These are phyloP conservation scores for Arctium lappa DNA, from an alignment of 129 eudicot species.

Conservation along the genomic window DNA sequence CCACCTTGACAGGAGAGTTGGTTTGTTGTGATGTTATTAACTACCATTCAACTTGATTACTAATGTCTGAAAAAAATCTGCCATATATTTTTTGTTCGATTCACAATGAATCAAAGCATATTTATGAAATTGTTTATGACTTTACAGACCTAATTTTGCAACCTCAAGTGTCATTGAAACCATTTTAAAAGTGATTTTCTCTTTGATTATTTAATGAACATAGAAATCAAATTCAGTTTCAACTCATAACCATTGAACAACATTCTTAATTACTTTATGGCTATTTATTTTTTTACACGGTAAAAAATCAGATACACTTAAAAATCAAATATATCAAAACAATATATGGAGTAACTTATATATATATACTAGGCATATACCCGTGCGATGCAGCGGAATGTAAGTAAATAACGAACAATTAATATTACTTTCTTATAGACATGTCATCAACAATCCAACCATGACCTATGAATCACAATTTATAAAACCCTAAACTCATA, in stretches of 20 bases:
- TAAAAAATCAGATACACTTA: too few species aligned
- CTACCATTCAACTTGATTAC: neutral
- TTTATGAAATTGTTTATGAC: neutral
- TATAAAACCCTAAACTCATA: too few species aligned
- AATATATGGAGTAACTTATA: too few species aligned
- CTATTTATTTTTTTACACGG: neutral
- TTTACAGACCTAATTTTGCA: neutral
- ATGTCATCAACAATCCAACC: too few species aligned
- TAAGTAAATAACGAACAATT: too few species aligned
- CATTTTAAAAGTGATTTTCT: neutral
- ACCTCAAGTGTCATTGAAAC: conserved; percentile 12
- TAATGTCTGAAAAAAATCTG: neutral
- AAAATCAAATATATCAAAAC: too few species aligned
- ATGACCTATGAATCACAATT: too few species aligned
- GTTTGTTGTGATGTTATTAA: neutral
- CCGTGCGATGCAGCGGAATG: too few species aligned
- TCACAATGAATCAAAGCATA: neutral
- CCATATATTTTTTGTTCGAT: neutral
- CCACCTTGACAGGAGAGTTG: neutral
- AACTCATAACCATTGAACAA: neutral
- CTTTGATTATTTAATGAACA: neutral
- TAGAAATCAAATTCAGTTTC: conserved; percentile 8
- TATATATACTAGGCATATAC: too few species aligned
- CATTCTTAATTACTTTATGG: neutral
- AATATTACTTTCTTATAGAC: too few species aligned